Percentiles rank a stretch among this genome's conserved stretches.
Evolutionary conservation across 176 grass and related monocot species (phyloP).

Genomic region (Avena insularis): DNA sequence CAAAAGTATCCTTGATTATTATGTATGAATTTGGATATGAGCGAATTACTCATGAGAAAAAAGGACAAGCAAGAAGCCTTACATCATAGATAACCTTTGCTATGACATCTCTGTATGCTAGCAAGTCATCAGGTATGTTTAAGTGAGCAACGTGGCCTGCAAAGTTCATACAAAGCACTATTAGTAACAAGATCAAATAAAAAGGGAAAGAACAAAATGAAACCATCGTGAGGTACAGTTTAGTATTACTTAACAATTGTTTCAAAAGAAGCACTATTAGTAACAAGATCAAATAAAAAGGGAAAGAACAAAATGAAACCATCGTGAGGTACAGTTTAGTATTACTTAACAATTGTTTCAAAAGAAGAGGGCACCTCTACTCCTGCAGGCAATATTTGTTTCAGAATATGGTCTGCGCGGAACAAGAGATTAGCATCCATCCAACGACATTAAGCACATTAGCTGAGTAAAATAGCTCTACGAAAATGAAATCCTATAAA

Average conservation of each 20-base stretch:
- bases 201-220: slow-evolving; percentile 23
- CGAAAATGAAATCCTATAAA: slow-evolving; percentile 11
- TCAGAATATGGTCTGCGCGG: slow-evolving; percentile 81
- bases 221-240: slow-evolving; percentile 32
- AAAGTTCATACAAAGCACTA: slow-evolving; percentile 40
- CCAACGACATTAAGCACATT: background rate
- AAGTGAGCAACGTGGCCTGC: slow-evolving; percentile 99
- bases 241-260: slow-evolving; percentile 84
- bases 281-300: slow-evolving; percentile 25
- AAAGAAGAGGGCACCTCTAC: slow-evolving; percentile 95
- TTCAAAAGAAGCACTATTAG: slow-evolving; percentile 74
- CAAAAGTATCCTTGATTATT: slow-evolving; percentile 4
- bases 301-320: slow-evolving; percentile 3
- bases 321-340: slow-evolving; percentile 42
- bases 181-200: slow-evolving; percentile 28
- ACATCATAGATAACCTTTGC: slow-evolving; percentile 98
- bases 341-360: slow-evolving; percentile 94
- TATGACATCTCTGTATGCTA: slow-evolving; percentile 84
- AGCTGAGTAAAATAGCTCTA: background rate
- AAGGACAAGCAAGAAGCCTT: slow-evolving; percentile 36
- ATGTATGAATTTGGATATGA: slow-evolving; percentile 4
- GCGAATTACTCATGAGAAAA: slow-evolving; percentile 19
- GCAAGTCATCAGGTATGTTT: slow-evolving; percentile 82
- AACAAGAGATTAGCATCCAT: slow-evolving; percentile 34
- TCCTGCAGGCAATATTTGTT: slow-evolving; percentile 76